Evolutionary conservation across 2,329 filamentous ascomycete species (phyloP).

Genomic region (Pochonia chlamydosporia): DNA sequence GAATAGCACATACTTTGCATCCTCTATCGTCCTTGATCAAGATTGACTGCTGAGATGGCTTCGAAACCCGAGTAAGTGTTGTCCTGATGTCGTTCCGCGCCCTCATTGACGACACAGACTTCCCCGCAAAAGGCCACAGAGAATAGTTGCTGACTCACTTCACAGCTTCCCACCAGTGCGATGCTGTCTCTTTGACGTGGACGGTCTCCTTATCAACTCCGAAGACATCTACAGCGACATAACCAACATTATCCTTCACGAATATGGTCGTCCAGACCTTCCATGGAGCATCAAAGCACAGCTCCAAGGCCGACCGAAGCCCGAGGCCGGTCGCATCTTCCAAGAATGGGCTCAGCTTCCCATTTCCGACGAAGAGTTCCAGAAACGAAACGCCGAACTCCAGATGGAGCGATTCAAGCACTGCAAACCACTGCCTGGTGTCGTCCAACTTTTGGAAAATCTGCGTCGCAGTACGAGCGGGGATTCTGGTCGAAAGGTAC

Average conservation of each 20-base stretch:
- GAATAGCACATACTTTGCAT: too few relatives aligned
- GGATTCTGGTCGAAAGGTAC: background rate
- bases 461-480: background rate
- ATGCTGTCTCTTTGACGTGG: conserved; percentile 1
- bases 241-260: background rate
- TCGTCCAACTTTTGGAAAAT: background rate
- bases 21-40: too few relatives aligned
- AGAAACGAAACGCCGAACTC: background rate
- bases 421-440: background rate
- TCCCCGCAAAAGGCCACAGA: too few relatives aligned
- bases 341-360: conserved; percentile 2
- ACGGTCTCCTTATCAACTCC: background rate
- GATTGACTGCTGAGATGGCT: too few relatives aligned
- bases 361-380: background rate
- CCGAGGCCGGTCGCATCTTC: background rate
- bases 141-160: background rate
- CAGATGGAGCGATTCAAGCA: background rate
- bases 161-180: conserved; percentile 1
- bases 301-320: background rate
- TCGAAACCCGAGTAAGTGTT: too few relatives aligned
- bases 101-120: too few relatives aligned
- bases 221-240: conserved; percentile 1
- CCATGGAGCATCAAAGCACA: background rate
- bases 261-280: background rate
- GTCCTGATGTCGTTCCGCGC: too few relatives aligned